Evolutionary conservation across 495 filamentous ascomycete genomes (phyloP).

Genomic region (Talaromyces stipitatus): DNA sequence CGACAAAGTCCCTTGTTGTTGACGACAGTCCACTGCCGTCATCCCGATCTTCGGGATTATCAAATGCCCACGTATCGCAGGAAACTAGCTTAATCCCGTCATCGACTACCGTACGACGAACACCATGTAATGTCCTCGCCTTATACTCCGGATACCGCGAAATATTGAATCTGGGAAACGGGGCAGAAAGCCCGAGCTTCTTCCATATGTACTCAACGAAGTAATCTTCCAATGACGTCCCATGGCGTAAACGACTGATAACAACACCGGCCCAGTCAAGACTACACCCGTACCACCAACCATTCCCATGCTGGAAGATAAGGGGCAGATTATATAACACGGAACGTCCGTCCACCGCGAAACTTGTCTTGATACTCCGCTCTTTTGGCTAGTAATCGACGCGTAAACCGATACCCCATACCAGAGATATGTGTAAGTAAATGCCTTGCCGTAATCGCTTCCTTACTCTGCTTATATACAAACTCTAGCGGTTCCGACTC

Average conservation of each 20-base stretch:
- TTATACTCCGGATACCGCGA: not conserved
- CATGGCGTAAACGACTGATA: not conserved
- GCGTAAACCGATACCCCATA: not conserved
- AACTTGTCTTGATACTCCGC: not conserved
- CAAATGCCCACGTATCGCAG: not conserved
- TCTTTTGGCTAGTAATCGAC: not conserved
- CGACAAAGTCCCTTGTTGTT: not conserved
- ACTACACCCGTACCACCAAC: not conserved
- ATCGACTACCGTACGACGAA: not conserved
- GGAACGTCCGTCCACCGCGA: not conserved
- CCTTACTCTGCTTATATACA: not conserved
- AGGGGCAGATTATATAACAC: not conserved
- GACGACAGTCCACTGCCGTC: not conserved
- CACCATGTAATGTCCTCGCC: not conserved
- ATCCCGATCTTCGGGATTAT: not conserved
- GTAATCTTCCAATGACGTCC: not conserved
- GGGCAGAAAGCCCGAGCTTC: not conserved
- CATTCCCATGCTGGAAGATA: not conserved
- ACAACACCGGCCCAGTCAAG: not conserved
- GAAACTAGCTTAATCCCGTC: not conserved
- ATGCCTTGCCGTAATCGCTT: not conserved
- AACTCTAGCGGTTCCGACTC: not conserved
- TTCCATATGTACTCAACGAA: not conserved
- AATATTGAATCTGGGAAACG: not conserved
- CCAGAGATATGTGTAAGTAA: not conserved